These are phyloP conservation scores for Zymoseptoria brevis DNA, from an alignment of 2,329 filamentous ascomycete genomes.

Conservation along the genomic window DNA sequence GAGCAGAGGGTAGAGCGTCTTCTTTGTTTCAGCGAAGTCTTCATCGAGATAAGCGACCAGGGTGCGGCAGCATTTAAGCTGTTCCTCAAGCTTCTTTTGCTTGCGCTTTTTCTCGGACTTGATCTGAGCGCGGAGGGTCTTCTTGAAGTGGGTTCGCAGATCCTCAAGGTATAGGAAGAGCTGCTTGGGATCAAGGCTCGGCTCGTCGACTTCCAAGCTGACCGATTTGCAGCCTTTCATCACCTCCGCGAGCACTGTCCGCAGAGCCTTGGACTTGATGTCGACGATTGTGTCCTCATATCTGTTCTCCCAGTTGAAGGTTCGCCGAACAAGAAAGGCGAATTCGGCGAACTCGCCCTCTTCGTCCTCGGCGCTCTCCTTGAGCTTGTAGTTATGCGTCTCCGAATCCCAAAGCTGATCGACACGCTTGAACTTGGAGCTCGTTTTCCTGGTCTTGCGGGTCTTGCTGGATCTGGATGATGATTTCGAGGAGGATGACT, in stretches of 20 bases:
- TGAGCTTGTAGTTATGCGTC: constrained; percentile 59
- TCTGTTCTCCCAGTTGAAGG: constrained; percentile 78
- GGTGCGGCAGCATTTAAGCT: constrained; percentile 60
- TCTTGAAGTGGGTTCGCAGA: constrained; percentile 53
- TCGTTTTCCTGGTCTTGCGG: constrained; percentile 24
- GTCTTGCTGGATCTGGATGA: constrained; percentile 14
- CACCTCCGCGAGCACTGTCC: constrained; percentile 60
- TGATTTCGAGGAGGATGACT: constrained; percentile 2
- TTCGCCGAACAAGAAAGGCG: constrained; percentile 73
- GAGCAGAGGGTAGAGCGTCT: constrained; percentile 71
- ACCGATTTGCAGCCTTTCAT: constrained; percentile 72
- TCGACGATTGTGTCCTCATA: constrained; percentile 68
- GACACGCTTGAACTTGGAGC: constrained; percentile 60
- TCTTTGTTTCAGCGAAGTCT: constrained; percentile 71
- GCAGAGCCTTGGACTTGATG: constrained; percentile 74
- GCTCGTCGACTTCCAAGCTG: constrained; percentile 71
- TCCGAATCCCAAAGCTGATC: constrained; percentile 53
- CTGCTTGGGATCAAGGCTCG: constrained; percentile 49
- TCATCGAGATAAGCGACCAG: constrained; percentile 70
- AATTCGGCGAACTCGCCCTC: constrained; percentile 68
- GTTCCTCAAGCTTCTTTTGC: constrained; percentile 49
- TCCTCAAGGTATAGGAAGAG: constrained; percentile 64
- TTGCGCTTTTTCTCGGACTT: constrained; percentile 56
- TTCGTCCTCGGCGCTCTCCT: constrained; percentile 58
- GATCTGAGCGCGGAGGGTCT: constrained; percentile 53